Percentiles rank a stretch among this genome's conserved stretches.
phyloP scores from a whole-genome alignment of 2,329 filamentous ascomycete genomes.

The Monilinia aucupariae region DNA sequence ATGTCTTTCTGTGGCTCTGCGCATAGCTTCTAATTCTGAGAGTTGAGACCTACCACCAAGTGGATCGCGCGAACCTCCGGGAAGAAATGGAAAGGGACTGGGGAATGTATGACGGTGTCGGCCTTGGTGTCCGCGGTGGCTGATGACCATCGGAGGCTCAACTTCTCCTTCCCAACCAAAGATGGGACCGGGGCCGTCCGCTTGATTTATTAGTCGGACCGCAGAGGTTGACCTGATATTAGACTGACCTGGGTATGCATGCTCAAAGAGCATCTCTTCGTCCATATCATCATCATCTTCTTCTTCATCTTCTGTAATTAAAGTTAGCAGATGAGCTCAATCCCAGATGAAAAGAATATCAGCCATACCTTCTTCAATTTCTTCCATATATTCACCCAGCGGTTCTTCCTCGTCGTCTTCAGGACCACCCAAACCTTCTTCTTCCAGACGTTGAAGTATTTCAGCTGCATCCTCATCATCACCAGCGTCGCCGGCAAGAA shows the following conservation, averaged over 20 bases:
- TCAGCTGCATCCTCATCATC: slow-evolving; percentile 30
- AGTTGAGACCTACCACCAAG: slow-evolving; percentile 43
- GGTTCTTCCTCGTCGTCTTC: slow-evolving; percentile 45
- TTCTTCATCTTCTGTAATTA: slow-evolving; percentile 54
- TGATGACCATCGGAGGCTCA: slow-evolving; percentile 42
- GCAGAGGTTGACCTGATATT: not conserved
- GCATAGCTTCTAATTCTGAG: slow-evolving; percentile 6
- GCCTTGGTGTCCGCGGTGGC: slow-evolving; percentile 40
- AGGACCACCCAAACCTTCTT: slow-evolving; percentile 37
- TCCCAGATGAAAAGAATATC: not conserved
- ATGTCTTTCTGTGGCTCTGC: slow-evolving; percentile 1
- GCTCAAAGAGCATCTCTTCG: slow-evolving; percentile 60
- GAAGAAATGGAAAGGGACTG: slow-evolving; percentile 59
- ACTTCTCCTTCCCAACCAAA: slow-evolving; percentile 55
- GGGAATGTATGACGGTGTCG: slow-evolving; percentile 52
- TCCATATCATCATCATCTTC: slow-evolving; percentile 64
- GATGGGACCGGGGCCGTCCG: slow-evolving; percentile 33
- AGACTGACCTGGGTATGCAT: slow-evolving; percentile 49
- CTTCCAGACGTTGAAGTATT: slow-evolving; percentile 39
- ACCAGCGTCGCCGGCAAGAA: slow-evolving; percentile 37
- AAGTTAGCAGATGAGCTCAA: slow-evolving; percentile 31
- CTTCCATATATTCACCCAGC: slow-evolving; percentile 46
- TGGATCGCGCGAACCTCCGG: slow-evolving; percentile 50
- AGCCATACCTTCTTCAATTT: slow-evolving; percentile 51
- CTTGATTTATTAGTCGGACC: slow-evolving; percentile 16